Percentiles rank a stretch among this genome's conserved stretches.
These are phyloP conservation scores for Hymenoscyphus infarciens DNA, from an alignment of 2,329 filamentous ascomycete genomes.

Conservation along the genomic window DNA sequence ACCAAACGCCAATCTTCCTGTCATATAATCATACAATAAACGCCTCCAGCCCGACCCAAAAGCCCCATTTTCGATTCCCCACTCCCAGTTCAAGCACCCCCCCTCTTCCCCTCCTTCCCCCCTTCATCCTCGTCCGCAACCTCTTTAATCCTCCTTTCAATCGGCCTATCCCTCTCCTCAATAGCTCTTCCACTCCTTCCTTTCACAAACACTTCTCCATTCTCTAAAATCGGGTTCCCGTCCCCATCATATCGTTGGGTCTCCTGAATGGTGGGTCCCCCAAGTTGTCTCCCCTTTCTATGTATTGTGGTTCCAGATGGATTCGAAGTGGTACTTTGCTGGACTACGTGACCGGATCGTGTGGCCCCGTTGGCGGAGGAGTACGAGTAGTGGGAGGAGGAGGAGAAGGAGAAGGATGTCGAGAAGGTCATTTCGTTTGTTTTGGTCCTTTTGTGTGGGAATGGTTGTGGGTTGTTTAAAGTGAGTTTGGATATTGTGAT, in stretches of 20 bases:
- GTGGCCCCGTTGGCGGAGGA: background rate
- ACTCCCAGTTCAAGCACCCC: no score
- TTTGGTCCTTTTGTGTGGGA: background rate
- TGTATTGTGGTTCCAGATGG: background rate
- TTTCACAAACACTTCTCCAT: background rate
- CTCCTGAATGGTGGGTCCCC: background rate
- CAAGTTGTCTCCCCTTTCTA: background rate
- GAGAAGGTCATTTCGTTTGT: background rate
- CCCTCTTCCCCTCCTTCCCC: background rate
- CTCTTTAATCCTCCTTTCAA: background rate
- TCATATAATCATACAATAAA: no score
- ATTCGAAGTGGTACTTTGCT: background rate
- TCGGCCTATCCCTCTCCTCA: background rate
- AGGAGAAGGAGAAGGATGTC: background rate
- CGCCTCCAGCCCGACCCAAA: no score
- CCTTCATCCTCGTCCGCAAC: background rate
- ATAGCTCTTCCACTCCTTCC: background rate
- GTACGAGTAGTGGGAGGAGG: background rate
- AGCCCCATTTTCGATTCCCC: no score
- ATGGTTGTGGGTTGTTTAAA: no score
- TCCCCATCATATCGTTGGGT: background rate
- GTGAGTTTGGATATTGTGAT: background rate
- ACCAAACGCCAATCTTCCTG: no score
- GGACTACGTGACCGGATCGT: background rate
- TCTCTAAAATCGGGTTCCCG: background rate